Evolutionary conservation across 2,329 filamentous ascomycete species (phyloP).

Genomic region (Cladosporium sphaerospermum): DNA sequence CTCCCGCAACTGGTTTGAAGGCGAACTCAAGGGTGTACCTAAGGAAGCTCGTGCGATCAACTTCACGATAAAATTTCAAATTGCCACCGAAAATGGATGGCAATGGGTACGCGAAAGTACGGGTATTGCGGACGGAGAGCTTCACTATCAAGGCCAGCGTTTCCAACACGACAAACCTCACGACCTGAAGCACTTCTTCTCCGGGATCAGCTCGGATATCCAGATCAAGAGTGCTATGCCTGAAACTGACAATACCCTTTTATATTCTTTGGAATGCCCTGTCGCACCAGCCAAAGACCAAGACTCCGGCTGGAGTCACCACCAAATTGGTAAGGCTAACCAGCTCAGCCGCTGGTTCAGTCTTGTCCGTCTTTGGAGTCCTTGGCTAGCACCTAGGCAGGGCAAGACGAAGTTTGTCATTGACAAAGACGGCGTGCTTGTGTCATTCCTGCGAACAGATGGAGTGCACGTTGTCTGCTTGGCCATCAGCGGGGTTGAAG

Average conservation of each 20-base stretch:
- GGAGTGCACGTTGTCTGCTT: slow-evolving; percentile 73
- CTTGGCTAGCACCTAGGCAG: slow-evolving; percentile 87
- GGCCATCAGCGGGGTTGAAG: slow-evolving; percentile 66
- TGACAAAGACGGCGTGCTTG: slow-evolving; percentile 71
- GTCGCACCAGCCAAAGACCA: slow-evolving; percentile 52
- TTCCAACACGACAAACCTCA: slow-evolving; percentile 27
- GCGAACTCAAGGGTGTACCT: slow-evolving; percentile 39
- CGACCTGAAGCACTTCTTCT: slow-evolving; percentile 51
- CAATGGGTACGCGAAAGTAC: slow-evolving; percentile 64
- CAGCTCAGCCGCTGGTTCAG: slow-evolving; percentile 70
- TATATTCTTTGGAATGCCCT: slow-evolving; percentile 61
- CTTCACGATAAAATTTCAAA: slow-evolving; percentile 68
- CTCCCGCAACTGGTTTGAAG: slow-evolving; percentile 49
- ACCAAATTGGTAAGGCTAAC: slow-evolving; percentile 59
- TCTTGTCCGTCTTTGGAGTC: slow-evolving; percentile 68
- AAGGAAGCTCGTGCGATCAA: slow-evolving; percentile 45
- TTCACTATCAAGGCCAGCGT: slow-evolving; percentile 46
- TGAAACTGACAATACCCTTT: slow-evolving; percentile 60
- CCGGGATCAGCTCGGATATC: slow-evolving; percentile 52
- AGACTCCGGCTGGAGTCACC: slow-evolving; percentile 50
- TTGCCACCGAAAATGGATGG: slow-evolving; percentile 51
- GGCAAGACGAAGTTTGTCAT: slow-evolving; percentile 61
- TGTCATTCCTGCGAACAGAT: slow-evolving; percentile 66
- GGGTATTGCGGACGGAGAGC: slow-evolving; percentile 55
- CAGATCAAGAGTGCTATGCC: slow-evolving; percentile 50